These are phyloP conservation scores for Triadica sebifera DNA, from an alignment of 345 rosid genomes.

Conservation along the genomic window DNA sequence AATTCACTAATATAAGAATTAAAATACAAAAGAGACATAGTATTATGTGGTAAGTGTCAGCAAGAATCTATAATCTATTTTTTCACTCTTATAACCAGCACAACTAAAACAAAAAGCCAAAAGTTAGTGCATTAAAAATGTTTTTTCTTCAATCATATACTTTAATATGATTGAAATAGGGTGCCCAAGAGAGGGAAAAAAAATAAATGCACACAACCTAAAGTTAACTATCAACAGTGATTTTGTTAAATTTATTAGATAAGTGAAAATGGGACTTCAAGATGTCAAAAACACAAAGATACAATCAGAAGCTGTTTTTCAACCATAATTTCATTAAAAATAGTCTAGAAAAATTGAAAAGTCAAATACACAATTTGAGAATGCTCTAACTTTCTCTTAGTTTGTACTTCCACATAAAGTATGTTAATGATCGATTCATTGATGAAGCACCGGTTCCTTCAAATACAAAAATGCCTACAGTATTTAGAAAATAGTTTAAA, in stretches of 20 bases:
- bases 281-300: too few species aligned
- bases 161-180: background rate
- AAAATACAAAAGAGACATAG: background rate
- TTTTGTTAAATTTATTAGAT: too few species aligned
- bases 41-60: background rate
- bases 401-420: too few species aligned
- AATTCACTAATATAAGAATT: background rate
- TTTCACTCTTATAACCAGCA: background rate
- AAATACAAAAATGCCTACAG: background rate
- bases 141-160: background rate
- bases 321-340: too few species aligned
- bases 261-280: too few species aligned
- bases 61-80: background rate
- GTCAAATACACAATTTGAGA: too few species aligned
- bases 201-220: background rate
- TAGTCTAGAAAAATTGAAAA: too few species aligned
- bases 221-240: background rate
- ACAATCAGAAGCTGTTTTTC: too few species aligned
- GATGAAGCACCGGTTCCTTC: background rate
- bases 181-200: background rate
- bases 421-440: too few species aligned
- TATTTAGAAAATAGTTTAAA: background rate
- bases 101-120: background rate
- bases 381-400: too few species aligned
- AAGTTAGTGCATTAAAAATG: background rate